Conservation (phyloP, 2,329 filamentous ascomycete species). For the Paramyrothecium roridum region DNA sequence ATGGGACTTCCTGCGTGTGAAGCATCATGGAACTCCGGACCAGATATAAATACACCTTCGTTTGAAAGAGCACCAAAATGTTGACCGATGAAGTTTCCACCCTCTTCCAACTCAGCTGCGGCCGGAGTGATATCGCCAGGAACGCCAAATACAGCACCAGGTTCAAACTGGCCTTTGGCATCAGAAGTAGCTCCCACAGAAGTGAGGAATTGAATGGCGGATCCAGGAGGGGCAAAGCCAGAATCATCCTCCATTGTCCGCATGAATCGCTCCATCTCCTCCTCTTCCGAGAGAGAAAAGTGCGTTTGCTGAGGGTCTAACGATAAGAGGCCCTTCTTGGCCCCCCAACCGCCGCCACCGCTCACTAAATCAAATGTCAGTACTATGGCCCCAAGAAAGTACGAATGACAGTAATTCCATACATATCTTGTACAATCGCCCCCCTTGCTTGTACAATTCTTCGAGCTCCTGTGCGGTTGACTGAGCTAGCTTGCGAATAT, state of each 20-base stretch:
- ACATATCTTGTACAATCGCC: slow-evolving; percentile 40
- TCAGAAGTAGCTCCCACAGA: slow-evolving; percentile 24
- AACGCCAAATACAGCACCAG: slow-evolving; percentile 29
- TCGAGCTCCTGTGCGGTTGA: neutral
- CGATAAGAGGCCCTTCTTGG: slow-evolving; percentile 74
- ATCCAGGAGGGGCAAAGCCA: slow-evolving; percentile 60
- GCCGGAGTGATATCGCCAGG: slow-evolving; percentile 14
- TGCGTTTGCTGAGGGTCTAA: slow-evolving; percentile 67
- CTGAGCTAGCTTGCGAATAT: slow-evolving; percentile 3
- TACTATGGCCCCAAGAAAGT: too few species aligned
- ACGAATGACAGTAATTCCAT: slow-evolving; percentile 7
- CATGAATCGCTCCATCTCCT: slow-evolving; percentile 52
- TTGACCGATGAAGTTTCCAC: slow-evolving; percentile 24
- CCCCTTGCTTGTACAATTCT: slow-evolving; percentile 21
- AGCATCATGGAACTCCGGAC: slow-evolving; percentile 8
- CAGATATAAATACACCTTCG: slow-evolving; percentile 53
- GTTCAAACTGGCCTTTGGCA: slow-evolving; percentile 11
- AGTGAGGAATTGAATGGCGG: slow-evolving; percentile 65
- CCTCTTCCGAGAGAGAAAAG: slow-evolving; percentile 40
- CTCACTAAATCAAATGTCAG: slow-evolving; percentile 47
- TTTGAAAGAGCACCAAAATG: slow-evolving; percentile 64
- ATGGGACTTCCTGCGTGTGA: neutral
- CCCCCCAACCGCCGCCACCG: slow-evolving; percentile 81
- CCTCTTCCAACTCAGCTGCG: neutral
- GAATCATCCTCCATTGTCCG: slow-evolving; percentile 38